Base-by-base conservation (phyloP, 352 stramenopile species). In the Phytophthora quininea region DNA sequence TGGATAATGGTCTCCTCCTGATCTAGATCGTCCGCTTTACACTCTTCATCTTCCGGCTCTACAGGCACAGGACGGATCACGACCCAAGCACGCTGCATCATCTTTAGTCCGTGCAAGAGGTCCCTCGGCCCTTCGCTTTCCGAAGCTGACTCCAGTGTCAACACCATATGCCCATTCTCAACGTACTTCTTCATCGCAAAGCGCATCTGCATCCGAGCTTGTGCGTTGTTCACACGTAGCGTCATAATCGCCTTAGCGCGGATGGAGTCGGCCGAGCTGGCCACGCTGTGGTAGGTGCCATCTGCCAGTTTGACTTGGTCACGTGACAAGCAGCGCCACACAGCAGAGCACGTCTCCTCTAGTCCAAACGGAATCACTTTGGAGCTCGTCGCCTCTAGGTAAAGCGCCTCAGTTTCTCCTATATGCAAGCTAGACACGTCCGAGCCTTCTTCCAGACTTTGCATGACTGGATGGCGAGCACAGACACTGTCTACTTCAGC, bases 351-450 rank as follows among this genome's bases (percentile, higher is more conserved):
- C 8, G 79, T 85, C 31, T 71, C 57, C 29, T 81, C 51, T 33
- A 83, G 67, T 5, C 60, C 64, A 24, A 88, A 88, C 6, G 79
- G 76, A 12, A 88, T 52, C 12, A 84, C 58, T 57, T 84, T 85
- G 10, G 68, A 76, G 48, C 65, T 77, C 14, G 77, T 73, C 6
- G 78, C 56, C 58, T 85, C 79, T 27, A 88, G 54, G 29, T 75
- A 67, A 40, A 78, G 54, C 12, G 52, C 53, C 8, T 78, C 60
- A 12, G 48, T 67, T 12, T 72, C 58, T 2, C 70, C 62, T 14
- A 71, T 50, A 14, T 73, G 63, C 38, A 79, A 54, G 10, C 74
- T 75, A 0, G 72, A 71, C n/a, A 71, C 61, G 45, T 80, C 65
- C 29, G 58, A 78, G 8, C 52, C 45, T 50, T 83, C 75, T 19